Evolutionary conservation across 1,284 basidiomycete species (phyloP), one percentile per base, ranked within the genome.

Genomic region (Puccinia horiana): DNA sequence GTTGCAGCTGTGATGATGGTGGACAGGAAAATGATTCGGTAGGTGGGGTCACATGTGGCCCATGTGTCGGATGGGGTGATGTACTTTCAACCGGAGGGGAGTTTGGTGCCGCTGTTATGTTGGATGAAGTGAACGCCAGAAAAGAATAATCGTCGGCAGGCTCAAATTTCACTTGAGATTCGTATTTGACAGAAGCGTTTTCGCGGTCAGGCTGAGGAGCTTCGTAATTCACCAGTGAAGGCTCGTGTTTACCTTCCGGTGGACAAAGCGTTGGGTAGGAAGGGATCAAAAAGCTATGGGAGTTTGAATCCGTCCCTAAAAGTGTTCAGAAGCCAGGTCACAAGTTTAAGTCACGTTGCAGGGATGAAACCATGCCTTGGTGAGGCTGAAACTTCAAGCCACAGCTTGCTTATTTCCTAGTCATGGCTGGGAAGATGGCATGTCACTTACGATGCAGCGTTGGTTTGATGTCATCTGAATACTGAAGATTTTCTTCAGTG

Each of bases 301-400:
- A 29, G 70, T 73, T 52, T 8, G 70, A 54, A 54, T 73, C 70
- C 54, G 49, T 52, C 18, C 26, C n/a, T 73, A 26, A 52, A 37
- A 52, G 47, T 73, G 47, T 44, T 69, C n/a, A 23, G 12, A 49
- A 37, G 70, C 54, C 47, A 73, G 47, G 47, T 37, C 54, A 6
- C 47, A 18, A 20, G 29, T 20, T 20, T 26, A 54, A n/a, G 14
- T 32, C 70, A 16, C 49, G 44, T 73, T 23, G 23, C 29, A 73
- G 49, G 20, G 23, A 32, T 70, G 67, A 70, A 73, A 54, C 70
- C 20, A 29, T n/a, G 49, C 42, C 32, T 52, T 44, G 18, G 1
- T 16, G 16, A n/a, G 65, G 65, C 35, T 69, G 65, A 69, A 69
- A 69, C 65, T 69, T n/a, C 65, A 69, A 42, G 65, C 65, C 65